Conservation (phyloP, 2,329 filamentous ascomycete genomes). For the Apiospora pterosperma region DNA sequence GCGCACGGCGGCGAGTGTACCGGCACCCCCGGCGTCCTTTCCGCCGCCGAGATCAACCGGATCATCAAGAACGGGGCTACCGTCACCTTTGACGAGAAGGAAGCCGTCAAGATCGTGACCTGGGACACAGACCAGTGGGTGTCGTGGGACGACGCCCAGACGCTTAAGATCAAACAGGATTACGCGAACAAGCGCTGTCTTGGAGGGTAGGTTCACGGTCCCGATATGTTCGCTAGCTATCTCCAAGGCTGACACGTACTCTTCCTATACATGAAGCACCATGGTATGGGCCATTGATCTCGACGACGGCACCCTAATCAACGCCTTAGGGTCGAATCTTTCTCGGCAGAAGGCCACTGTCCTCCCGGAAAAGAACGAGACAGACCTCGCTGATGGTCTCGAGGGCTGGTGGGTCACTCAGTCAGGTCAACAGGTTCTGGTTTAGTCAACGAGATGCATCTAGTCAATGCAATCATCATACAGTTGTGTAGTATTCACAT, state of each 20-base stretch:
- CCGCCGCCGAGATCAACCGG: neutral
- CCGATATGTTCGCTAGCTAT: no score
- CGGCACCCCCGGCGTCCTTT: constrained; percentile 6
- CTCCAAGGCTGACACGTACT: no score
- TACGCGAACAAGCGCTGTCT: constrained; percentile 19
- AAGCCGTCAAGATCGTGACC: constrained; percentile 28
- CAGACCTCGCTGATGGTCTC: no score
- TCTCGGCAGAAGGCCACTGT: no score
- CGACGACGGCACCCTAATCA: no score
- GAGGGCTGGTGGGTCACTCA: no score
- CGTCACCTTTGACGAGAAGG: neutral
- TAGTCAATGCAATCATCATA: no score
- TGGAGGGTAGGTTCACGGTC: constrained; percentile 33
- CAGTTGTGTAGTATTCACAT: no score
- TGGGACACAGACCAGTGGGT: constrained; percentile 35
- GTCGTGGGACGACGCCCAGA: constrained; percentile 31
- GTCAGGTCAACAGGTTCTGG: no score
- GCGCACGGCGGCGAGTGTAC: constrained; percentile 18
- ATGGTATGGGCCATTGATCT: constrained; percentile 29
- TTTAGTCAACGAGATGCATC: no score
- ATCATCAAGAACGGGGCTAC: constrained; percentile 18
- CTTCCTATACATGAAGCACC: constrained; percentile 5
- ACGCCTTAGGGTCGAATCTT: no score
- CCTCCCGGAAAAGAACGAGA: no score
- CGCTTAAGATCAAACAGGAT: constrained; percentile 29